These are phyloP conservation scores for Stephanodiscus minutulus DNA, from an alignment of 108 stramenopile species.

Conservation along the genomic window DNA sequence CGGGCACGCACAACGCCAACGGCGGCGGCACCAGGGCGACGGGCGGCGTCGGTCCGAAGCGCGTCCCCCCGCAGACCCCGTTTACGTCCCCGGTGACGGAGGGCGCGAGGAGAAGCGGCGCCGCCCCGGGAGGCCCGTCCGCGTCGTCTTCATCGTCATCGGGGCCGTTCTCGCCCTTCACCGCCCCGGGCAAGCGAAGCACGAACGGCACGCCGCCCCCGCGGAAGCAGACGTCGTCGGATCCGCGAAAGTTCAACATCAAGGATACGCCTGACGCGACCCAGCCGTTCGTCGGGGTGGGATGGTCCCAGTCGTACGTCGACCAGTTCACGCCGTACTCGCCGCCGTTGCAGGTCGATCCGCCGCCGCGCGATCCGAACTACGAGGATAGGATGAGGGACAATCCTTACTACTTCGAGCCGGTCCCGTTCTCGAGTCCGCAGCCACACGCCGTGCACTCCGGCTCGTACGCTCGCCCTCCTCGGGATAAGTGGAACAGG, in stretches of 20 bases:
- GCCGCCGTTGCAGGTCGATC: slow-evolving; percentile 43
- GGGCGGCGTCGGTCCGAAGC: background rate
- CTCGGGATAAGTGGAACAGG: slow-evolving; percentile 19
- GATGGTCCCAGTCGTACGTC: slow-evolving; percentile 18
- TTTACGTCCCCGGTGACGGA: slow-evolving; percentile 20
- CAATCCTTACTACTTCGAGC: slow-evolving; percentile 26
- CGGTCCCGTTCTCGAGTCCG: slow-evolving; percentile 31
- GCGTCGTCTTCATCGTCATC: background rate
- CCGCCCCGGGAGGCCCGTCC: background rate
- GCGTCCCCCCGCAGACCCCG: slow-evolving; percentile 26
- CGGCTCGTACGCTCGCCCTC: slow-evolving; percentile 14
- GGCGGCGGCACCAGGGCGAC: no score
- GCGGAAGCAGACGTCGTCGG: slow-evolving; percentile 10
- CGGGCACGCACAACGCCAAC: slow-evolving; percentile 30
- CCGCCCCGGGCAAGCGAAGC: slow-evolving; percentile 19
- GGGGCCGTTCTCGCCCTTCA: slow-evolving; percentile 11
- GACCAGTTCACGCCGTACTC: slow-evolving; percentile 29
- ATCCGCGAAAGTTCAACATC: slow-evolving; percentile 38
- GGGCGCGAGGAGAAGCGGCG: background rate
- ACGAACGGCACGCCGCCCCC: slow-evolving; percentile 28
- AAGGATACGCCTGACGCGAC: slow-evolving; percentile 32
- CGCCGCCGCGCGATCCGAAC: slow-evolving; percentile 36
- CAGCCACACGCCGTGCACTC: slow-evolving; percentile 23
- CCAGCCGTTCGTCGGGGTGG: slow-evolving; percentile 38
- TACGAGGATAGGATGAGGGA: slow-evolving; percentile 21